phyloP scores from a whole-genome alignment of 768 basidiomycete genomes.

The Collybiopsis confluens region DNA sequence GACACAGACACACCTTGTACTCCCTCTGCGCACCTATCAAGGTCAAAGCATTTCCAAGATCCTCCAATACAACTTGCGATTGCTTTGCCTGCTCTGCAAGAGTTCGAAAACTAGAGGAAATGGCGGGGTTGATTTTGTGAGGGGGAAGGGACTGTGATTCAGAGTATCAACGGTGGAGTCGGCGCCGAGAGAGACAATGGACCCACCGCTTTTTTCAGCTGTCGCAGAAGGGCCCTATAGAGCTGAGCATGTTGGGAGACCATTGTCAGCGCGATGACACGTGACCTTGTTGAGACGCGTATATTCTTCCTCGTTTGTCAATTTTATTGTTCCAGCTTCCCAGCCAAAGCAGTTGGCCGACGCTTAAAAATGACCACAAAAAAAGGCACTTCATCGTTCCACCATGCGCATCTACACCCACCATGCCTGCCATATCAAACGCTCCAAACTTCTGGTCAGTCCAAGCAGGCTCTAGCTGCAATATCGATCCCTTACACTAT shows the following conservation, averaged over 20 bases:
- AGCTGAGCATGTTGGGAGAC: conserved; percentile 27
- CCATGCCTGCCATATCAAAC: not conserved
- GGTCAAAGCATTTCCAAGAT: conserved; percentile 54
- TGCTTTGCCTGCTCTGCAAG: conserved; percentile 42
- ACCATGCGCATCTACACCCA: not conserved
- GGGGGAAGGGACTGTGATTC: conserved; percentile 25
- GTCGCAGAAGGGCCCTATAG: conserved; percentile 52
- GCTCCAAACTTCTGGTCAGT: too few species aligned
- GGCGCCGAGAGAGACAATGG: not conserved
- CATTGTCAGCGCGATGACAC: conserved; percentile 6
- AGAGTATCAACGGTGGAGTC: too few species aligned
- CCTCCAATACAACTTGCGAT: conserved; percentile 32
- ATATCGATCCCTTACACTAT: too few species aligned
- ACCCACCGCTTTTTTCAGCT: conserved; percentile 50
- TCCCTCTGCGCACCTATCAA: conserved; percentile 73
- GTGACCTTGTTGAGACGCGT: too few species aligned
- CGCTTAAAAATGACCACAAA: not conserved
- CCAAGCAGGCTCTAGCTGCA: too few species aligned
- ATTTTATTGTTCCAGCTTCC: conserved; percentile 1
- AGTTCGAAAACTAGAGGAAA: conserved; percentile 49
- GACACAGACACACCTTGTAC: conserved; percentile 77
- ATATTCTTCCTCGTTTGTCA: too few species aligned
- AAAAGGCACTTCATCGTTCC: not conserved
- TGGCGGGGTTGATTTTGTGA: conserved; percentile 34
- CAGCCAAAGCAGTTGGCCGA: conserved; percentile 5